Evolutionary conservation across 176 grass and related monocot genomes (phyloP).

Genomic region (Hsuehochloa calcarea): DNA sequence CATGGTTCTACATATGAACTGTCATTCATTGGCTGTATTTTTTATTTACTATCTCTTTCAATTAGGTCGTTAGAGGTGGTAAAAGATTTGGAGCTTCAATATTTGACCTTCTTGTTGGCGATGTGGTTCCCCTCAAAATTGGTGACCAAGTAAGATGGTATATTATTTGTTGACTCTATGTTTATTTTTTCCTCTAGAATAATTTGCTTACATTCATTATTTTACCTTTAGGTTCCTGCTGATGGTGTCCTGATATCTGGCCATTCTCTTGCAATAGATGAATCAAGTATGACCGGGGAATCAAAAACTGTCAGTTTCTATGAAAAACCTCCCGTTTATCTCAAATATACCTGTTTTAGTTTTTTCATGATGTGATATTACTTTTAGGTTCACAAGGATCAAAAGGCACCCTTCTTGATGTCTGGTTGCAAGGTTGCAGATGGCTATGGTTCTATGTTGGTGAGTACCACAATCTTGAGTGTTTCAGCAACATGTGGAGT

Average conservation of each 20-base stretch:
- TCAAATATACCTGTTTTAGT: background rate
- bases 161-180: constrained; percentile 30
- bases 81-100: constrained; percentile 82
- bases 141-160: constrained; percentile 91
- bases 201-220: constrained; percentile 36
- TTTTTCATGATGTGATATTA: constrained; percentile 14
- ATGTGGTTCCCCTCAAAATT: constrained; percentile 94
- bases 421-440: constrained; percentile 97
- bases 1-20: constrained; percentile 15
- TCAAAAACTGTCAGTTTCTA: constrained; percentile 70
- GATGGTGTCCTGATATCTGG: constrained; percentile 92
- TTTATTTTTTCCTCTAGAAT: constrained; percentile 14
- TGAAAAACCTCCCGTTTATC: background rate
- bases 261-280: constrained; percentile 95
- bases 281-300: constrained; percentile 99
- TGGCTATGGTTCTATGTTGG: constrained; percentile 97
- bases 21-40: constrained; percentile 4
- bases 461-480: constrained; percentile 36
- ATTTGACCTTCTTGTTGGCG: constrained; percentile 90
- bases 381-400: constrained; percentile 82
- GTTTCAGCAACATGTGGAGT: constrained; percentile 26
- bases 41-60: constrained; percentile 29
- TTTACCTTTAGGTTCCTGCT: constrained; percentile 70
- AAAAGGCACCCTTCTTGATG: constrained; percentile 90
- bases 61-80: constrained; percentile 81